Conservation (phyloP, 192 early-diverging fungal species). For the Powellomyces hirtus region DNA sequence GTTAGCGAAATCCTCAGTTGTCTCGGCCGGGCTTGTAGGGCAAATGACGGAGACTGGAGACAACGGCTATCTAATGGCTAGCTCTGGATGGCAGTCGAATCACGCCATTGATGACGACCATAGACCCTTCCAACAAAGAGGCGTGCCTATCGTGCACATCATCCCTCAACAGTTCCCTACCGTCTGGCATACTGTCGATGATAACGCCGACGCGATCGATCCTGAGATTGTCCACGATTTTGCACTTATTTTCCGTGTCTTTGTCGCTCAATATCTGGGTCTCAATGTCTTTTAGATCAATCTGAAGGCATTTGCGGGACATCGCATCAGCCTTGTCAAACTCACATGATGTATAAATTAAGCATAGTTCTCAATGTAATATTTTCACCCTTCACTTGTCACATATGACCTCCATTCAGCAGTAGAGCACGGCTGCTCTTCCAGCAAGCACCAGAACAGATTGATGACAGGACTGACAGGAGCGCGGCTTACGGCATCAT, state of each 20-base stretch:
- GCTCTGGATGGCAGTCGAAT: too few species aligned
- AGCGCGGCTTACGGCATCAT: too few species aligned
- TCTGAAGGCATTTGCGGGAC: too few species aligned
- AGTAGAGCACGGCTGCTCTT: too few species aligned
- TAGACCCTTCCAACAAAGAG: constrained; percentile 73
- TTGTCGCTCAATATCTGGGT: constrained; percentile 71
- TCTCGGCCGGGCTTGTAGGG: constrained; percentile 13
- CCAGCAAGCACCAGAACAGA: too few species aligned
- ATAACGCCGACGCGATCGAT: constrained; percentile 71
- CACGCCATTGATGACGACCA: constrained; percentile 76
- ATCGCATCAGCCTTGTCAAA: too few species aligned
- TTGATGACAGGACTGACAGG: too few species aligned
- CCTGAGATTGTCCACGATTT: constrained; percentile 67
- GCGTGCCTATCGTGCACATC: constrained; percentile 82
- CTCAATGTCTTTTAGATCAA: background rate
- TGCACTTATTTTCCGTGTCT: constrained; percentile 72
- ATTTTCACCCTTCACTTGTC: too few species aligned
- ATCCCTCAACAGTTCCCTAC: constrained; percentile 83
- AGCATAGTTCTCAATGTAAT: too few species aligned
- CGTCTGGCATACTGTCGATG: constrained; percentile 81
- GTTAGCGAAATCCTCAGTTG: constrained; percentile 38
- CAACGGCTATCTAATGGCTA: constrained; percentile 33
- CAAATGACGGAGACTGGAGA: background rate
- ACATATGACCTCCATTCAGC: too few species aligned
- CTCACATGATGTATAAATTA: too few species aligned